Percentiles rank a stretch among this genome's conserved stretches.
Conservation (phyloP, 129 eudicot genomes). For the Flaveria brownii region DNA sequence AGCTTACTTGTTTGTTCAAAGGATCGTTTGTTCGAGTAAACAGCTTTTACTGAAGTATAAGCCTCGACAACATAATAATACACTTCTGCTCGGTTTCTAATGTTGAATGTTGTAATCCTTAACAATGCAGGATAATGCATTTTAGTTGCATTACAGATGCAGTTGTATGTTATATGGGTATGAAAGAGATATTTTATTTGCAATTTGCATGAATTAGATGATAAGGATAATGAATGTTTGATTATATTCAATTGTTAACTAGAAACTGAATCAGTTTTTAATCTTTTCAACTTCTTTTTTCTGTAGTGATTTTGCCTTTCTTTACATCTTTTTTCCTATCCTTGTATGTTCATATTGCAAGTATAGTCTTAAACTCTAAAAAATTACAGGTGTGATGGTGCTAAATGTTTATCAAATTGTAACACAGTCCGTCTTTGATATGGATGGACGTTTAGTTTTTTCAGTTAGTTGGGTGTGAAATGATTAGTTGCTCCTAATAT, state of each 20-base stretch:
- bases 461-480: no score
- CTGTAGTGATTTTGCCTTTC: no score
- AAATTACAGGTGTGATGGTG: no score
- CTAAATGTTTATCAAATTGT: no score
- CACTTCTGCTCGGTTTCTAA: not conserved
- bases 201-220: not conserved
- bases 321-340: no score
- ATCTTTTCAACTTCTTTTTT: no score
- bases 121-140: not conserved
- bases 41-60: slow-evolving; percentile 17
- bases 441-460: no score
- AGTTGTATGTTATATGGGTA: slow-evolving; percentile 13
- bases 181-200: not conserved
- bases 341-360: no score
- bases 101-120: not conserved
- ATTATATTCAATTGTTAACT: not conserved
- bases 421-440: no score
- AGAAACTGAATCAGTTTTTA: not conserved
- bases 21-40: slow-evolving; percentile 18
- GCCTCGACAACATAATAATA: slow-evolving; percentile 24
- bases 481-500: no score
- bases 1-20: slow-evolving; percentile 25
- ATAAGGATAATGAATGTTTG: not conserved
- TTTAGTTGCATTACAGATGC: slow-evolving; percentile 13
- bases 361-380: no score